Base-by-base conservation (phyloP, 306 rosid genomes). In the Sechiopsis laciniata region DNA sequence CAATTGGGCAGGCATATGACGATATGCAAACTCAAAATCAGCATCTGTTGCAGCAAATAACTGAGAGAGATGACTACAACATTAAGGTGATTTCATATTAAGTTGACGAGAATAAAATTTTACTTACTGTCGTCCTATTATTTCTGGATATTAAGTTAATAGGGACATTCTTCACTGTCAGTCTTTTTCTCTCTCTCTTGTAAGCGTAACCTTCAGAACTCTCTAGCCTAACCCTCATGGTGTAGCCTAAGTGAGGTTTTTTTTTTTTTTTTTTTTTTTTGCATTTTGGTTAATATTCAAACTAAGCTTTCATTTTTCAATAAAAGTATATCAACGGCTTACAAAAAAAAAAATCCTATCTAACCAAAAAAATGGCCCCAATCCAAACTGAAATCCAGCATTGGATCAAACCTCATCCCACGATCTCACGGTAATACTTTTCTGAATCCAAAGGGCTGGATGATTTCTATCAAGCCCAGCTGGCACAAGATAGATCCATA, bases 1-100 rank as follows among this genome's bases (percentile, higher is more conserved):
- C 90, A 52, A 95, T 91, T 81, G 99, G 99, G 66, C 97, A 95
- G 80, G 96, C 97, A 42, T 95, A 95, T 74, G 99, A 89, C 76
- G 99, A 89, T 75, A 95, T 88, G 97, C 99, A 95, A 80, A 88
- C 89, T 77, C 99, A 95, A 88, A 95, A 95, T 76, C 99, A 95
- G 79, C 99, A 95, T 77, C 83, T 95, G 54, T 71, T 95, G 83
- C 99, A 86, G 84, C 99, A 95, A 77, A 91, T 91, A 75, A 91
- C 99, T 15, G 99, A 95, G 85, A 85, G 97, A 71, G 99, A 91
- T 80, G 99, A 95, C 82, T 95, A 91, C 73, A 95, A 95, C 82
- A 91, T 95, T 74, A 95, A 91, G 99, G 99, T 94, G 81, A 74
- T 76, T 65, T 19, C 16, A n/a, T 65, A 26, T 66, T 66, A 45